Evolutionary conservation across 345 rosid genomes (phyloP), one percentile per base, ranked within the genome.

Genomic region (Pugionium cornutum): DNA sequence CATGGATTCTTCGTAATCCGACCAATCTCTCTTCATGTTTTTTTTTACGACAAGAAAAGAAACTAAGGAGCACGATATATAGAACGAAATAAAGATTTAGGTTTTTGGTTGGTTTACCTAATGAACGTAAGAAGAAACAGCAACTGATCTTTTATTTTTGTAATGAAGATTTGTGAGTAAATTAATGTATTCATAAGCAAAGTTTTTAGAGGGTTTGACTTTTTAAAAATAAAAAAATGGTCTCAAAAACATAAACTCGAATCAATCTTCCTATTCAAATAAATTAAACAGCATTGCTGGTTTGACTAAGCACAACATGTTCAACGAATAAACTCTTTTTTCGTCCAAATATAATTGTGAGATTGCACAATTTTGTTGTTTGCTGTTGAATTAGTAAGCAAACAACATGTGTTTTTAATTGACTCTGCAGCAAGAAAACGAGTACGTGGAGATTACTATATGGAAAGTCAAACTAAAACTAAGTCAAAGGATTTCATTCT

Each of bases 11-110:
- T 34, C 76, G 26, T 45, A 18, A 33, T 56, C 66, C 0, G 78
- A 75, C 65, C 77, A 66, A 7, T 18, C 77, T 75, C 87, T 78
- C 70, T 82, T 83, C 83, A 82, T 78, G 54, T 48, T 63, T 41
- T 28, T 31, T 51, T 27, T 2, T 55, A 35, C 10, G 11, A 44
- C 11, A 11, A 55, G 37, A 66, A 44, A 43, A 50, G 35, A 9
- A 68, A 67, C 18, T 18, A 18, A 18, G 58, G 41, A 66, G 27
- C 28, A 65, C 25, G 52, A 26, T 25, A 36, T 18, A 18, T 18
- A 18, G 36, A 67, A n/a, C 32, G 5, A 48, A 58, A 0, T 41
- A 40, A 9, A 26, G 8, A 50, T 27, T 41, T 69, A 4, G 66
- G 59, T 51, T 42, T 42, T 59, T n/a, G 52, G 58, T 41, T 69